A percentile compares a stretch with the other conserved stretches of the same genome.
Evolutionary conservation across 2,329 filamentous ascomycete species (phyloP).

Genomic region (Aspergillus ochraceus): DNA sequence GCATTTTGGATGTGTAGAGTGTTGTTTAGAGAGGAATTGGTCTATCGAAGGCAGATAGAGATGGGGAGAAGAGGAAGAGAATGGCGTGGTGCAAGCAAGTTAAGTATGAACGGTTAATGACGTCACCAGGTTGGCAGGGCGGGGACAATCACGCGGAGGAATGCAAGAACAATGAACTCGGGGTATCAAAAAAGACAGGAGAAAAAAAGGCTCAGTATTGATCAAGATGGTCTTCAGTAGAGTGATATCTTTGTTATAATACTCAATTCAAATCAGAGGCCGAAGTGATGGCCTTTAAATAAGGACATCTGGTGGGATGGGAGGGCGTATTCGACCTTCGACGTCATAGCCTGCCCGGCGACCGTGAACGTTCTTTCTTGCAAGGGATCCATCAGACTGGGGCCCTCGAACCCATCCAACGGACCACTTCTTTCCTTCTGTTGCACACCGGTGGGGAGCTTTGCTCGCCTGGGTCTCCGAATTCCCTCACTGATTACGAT

Average conservation of each 20-base stretch:
- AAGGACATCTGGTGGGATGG: not conserved
- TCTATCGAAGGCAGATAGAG: not conserved
- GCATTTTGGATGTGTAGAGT: slow-evolving; percentile 51
- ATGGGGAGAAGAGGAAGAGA: not conserved
- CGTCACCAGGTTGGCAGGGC: slow-evolving; percentile 15
- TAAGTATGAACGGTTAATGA: slow-evolving; percentile 17
- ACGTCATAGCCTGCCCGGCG: slow-evolving; percentile 4
- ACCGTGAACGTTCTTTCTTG: not conserved
- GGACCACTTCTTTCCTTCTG: not conserved
- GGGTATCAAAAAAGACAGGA: not conserved
- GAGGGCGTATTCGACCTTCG: not conserved
- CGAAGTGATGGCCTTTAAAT: slow-evolving; percentile 2
- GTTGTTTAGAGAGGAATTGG: not conserved
- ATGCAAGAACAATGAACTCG: not conserved
- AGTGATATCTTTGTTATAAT: not conserved
- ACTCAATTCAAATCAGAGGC: not conserved
- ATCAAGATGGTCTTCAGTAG: not conserved
- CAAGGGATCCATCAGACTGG: not conserved
- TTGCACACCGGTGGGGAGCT: not conserved
- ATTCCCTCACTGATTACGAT: not conserved
- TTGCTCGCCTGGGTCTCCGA: not conserved
- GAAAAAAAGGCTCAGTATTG: not conserved
- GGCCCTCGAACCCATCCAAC: not conserved
- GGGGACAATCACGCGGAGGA: not conserved
- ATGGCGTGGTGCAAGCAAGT: not conserved